Evolutionary conservation across 2,329 filamentous ascomycete genomes (phyloP).

Genomic region (Ampelomyces quisqualis): DNA sequence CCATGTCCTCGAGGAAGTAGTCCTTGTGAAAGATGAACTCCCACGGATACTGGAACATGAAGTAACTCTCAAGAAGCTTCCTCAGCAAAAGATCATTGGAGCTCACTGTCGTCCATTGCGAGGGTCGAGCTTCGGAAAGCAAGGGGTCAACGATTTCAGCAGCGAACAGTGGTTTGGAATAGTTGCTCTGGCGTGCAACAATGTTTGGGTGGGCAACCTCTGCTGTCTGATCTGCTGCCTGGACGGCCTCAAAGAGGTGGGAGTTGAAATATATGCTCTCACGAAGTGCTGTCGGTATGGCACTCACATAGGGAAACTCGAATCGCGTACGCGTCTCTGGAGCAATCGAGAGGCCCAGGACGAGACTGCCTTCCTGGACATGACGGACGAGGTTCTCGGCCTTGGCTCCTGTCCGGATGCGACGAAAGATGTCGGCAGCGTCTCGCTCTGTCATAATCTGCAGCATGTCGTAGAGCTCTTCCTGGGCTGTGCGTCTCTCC

Average conservation of each 20-base stretch:
- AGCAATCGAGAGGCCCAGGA: constrained; percentile 13
- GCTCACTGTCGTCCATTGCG: constrained; percentile 21
- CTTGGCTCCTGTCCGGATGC: constrained; percentile 17
- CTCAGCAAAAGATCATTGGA: constrained; percentile 18
- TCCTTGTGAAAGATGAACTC: constrained; percentile 18
- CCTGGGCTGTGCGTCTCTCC: constrained; percentile 9
- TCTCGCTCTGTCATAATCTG: constrained; percentile 13
- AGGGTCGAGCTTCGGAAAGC: constrained; percentile 13
- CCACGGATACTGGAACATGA: constrained; percentile 13
- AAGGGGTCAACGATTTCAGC: constrained; percentile 20
- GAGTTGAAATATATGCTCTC: constrained; percentile 14
- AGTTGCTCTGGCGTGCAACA: constrained; percentile 5
- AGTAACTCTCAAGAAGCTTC: constrained; percentile 13
- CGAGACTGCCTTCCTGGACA: constrained; percentile 11
- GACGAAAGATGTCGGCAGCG: constrained; percentile 13
- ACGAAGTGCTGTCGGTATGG: constrained; percentile 7
- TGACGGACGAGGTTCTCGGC: constrained; percentile 12
- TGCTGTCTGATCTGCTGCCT: background rate
- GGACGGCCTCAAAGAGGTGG: constrained; percentile 9
- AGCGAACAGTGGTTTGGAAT: constrained; percentile 18
- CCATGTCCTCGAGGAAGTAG: constrained; percentile 23
- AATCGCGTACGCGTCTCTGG: constrained; percentile 17
- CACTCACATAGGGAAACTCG: constrained; percentile 14
- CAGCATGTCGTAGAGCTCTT: constrained; percentile 14
- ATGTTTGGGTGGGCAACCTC: background rate